Evolutionary conservation across 352 stramenopile genomes (phyloP), one percentile per base, ranked within the genome.

Genomic region (Phytophthora melonis): DNA sequence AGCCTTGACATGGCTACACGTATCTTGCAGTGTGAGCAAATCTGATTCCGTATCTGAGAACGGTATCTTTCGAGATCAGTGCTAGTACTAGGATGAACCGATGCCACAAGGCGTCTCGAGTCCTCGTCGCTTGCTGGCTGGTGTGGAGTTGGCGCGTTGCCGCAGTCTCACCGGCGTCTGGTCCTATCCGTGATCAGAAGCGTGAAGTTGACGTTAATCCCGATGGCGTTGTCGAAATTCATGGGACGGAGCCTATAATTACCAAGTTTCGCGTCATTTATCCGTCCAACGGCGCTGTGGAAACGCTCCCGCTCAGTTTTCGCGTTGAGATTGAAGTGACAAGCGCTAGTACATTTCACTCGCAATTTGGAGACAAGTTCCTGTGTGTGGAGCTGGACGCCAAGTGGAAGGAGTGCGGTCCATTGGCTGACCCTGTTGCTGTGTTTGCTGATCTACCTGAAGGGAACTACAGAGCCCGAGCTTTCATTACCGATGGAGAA

Each of bases 381-480:
- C 49, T 78, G 5, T 78, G 71, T 43, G 52, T 78, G 13, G 60
- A 78, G 49, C 25, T 78, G n/a, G 68, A 66, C 41, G 58, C 21
- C 1, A 66, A 21, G 13, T 68, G 63, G 39, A 59, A 45, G 23
- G n/a, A 54, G 11, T 78, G 71, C 52, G 30, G 23, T 21, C 49
- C 66, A 13, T 25, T 78, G 41, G 10, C 65, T 18, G 36, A 58
- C 0, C 39, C 71, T 1, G 53, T 25, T 3, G 49, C 68, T 39
- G 39, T 32, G 7, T 66, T 77, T 34, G 58, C 62, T 14, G 34
- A 47, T 23, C 18, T 78, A 5, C 50, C 39, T 3, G 5, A n/a
- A 21, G 71, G 60, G 18, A 68, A 57, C 16, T 66, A 78, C 30
- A 8, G 30, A 34, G 30, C 30, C 0, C 30, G 6, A 34, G 30